Evolutionary conservation across 495 filamentous ascomycete genomes (phyloP).

Genomic region (Xylaria telfairii): DNA sequence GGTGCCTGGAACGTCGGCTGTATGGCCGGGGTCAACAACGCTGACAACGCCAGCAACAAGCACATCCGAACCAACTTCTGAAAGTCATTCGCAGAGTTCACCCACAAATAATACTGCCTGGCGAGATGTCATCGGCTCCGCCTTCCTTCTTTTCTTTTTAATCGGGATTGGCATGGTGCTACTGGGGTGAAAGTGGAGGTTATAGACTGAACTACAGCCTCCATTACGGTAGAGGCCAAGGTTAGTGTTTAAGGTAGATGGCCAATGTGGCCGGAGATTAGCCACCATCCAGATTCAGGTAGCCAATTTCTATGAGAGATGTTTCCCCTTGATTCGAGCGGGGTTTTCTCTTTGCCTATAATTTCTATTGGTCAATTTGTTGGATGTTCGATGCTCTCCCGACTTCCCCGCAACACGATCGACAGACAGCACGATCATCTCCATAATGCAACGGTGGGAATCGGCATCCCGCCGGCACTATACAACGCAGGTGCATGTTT

Average conservation of each 20-base stretch:
- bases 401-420: neutral
- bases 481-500: conserved; percentile 3
- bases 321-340: too few species aligned
- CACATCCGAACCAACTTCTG: neutral
- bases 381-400: neutral
- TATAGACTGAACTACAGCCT: neutral
- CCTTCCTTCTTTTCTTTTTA: neutral
- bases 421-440: neutral
- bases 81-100: neutral
- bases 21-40: neutral
- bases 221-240: neutral
- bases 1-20: neutral
- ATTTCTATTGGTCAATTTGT: neutral
- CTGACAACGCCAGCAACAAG: neutral
- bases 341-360: neutral
- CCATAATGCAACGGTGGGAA: neutral
- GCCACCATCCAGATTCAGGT: neutral
- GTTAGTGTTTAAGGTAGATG: neutral
- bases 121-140: neutral
- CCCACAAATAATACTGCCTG: neutral
- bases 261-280: neutral
- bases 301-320: neutral
- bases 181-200: neutral
- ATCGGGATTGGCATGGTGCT: neutral
- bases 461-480: too few species aligned